phyloP scores from a whole-genome alignment of 176 grass and related monocot species.

The Oryza punctata region DNA sequence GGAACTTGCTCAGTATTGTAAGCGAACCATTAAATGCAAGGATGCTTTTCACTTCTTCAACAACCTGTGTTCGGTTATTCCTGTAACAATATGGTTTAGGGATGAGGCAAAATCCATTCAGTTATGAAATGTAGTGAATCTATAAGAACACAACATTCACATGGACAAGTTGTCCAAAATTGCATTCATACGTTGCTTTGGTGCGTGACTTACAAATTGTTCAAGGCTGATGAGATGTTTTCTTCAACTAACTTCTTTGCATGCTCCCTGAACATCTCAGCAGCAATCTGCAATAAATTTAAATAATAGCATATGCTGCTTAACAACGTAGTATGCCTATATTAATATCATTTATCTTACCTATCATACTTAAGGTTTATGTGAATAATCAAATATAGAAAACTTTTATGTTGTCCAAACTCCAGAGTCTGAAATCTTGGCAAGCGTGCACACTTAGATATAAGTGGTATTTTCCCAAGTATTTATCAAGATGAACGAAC shows the following conservation, averaged over 20 bases:
- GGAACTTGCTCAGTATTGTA: conserved; percentile 70
- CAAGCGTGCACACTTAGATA: neutral
- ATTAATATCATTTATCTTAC: neutral
- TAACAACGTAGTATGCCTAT: conserved; percentile 1
- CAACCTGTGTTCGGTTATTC: conserved; percentile 51
- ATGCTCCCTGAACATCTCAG: conserved; percentile 89
- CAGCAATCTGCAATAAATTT: conserved; percentile 67
- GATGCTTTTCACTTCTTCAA: conserved; percentile 79
- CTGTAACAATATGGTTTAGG: conserved; percentile 50
- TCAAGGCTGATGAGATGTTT: conserved; percentile 74
- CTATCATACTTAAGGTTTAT: conserved; percentile 8
- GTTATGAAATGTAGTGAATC: conserved; percentile 19
- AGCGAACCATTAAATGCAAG: conserved; percentile 79
- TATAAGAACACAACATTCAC: conserved; percentile 10
- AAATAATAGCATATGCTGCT: conserved; percentile 26
- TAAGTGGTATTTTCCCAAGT: neutral
- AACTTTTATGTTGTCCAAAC: conserved; percentile 9
- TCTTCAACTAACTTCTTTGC: conserved; percentile 81
- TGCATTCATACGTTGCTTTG: conserved; percentile 53
- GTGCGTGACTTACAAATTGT: conserved; percentile 70
- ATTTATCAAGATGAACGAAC: neutral
- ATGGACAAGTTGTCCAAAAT: conserved; percentile 14
- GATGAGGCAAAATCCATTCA: conserved; percentile 34
- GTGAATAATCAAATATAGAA: conserved; percentile 20
- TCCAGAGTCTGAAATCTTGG: neutral